Percentiles rank a stretch among this genome's conserved stretches.
Conservation (phyloP, 1,139 yeast species). For the Nematodospora anomalae region DNA sequence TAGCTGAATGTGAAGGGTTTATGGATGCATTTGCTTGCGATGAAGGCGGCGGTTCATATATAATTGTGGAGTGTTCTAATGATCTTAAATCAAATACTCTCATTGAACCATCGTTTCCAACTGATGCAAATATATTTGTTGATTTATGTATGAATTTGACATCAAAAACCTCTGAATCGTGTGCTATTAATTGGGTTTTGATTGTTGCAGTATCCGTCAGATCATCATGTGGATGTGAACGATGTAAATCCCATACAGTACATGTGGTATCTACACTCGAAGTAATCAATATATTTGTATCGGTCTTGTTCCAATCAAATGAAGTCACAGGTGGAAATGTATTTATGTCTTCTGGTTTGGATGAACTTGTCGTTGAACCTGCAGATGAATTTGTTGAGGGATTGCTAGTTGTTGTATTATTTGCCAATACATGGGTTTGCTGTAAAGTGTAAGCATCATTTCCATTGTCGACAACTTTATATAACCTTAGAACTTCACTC, state of each 20-base stretch:
- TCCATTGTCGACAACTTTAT: conserved; percentile 48
- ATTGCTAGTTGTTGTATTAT: conserved; percentile 28
- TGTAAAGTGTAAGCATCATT: conserved; percentile 32
- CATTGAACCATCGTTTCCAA: conserved; percentile 94
- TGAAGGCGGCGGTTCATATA: conserved; percentile 59
- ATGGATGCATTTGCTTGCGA: conserved; percentile 30
- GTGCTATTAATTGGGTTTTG: conserved; percentile 92
- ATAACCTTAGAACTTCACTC: conserved; percentile 69
- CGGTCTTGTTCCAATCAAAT: conserved; percentile 86
- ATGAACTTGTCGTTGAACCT: background rate
- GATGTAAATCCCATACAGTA: conserved; percentile 85
- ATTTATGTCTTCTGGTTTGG: conserved; percentile 34
- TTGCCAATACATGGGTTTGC: conserved; percentile 46
- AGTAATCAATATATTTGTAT: conserved; percentile 72
- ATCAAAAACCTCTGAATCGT: conserved; percentile 92
- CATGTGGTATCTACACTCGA: conserved; percentile 95
- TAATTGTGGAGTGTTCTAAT: conserved; percentile 90
- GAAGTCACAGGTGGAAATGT: conserved; percentile 83
- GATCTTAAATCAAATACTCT: conserved; percentile 88
- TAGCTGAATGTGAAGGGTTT: conserved; percentile 11
- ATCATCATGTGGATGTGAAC: conserved; percentile 24
- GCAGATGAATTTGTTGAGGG: conserved; percentile 10
- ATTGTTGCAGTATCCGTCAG: conserved; percentile 61
- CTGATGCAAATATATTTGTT: conserved; percentile 82
- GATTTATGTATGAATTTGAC: conserved; percentile 79